Base-by-base conservation (phyloP, 805 yeast species). In the Yarrowia porcina region DNA sequence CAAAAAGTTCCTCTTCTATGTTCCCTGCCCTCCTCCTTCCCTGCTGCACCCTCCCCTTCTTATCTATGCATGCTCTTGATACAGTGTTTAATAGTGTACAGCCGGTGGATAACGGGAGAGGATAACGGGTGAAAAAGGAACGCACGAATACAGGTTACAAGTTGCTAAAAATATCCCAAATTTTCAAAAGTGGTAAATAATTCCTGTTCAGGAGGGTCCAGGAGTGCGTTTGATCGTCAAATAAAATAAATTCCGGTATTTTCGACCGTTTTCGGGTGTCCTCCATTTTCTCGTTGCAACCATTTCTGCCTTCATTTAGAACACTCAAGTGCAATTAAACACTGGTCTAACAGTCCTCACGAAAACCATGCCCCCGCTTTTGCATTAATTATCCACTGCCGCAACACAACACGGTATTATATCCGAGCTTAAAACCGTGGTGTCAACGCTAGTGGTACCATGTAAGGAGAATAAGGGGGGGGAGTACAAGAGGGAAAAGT, bases 321-420 rank as follows among this genome's bases (percentile, higher is more conserved):
- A n/a, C n/a, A n/a, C n/a, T n/a, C n/a, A n/a, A n/a, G n/a, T n/a
- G n/a, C n/a, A n/a, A n/a, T n/a, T 17, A 36, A 21, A 36, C 41
- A 36, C 21, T 12, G 13, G 18, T 6, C 4, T 10, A 9, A 21
- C 13, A 4, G 11, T 36, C n/a, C n/a, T n/a, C n/a, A n/a, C n/a
- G 39, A 36, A 25, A 25, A 36, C 41, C 47, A 41, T 41, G 28
- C 23, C 33, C 33, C 23, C 50, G 41, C 23, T 18, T 27, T 17
- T 11, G 50, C 50, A 44, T 27, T 44, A 44, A 44, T 44, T 44
- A 44, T 44, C 50, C 50, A 44, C n/a, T 44, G 50, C 50, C 50
- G 50, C 35, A 47, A 30, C 54, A 36, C 54, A 38, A 47, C 54
- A 47, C 38, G 54, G 36, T 30, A 47, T 47, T 33, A 30, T 47